Evolutionary conservation across 306 rosid species (phyloP), one percentile per base, ranked within the genome.

Genomic region (Dalbergia cultrata): DNA sequence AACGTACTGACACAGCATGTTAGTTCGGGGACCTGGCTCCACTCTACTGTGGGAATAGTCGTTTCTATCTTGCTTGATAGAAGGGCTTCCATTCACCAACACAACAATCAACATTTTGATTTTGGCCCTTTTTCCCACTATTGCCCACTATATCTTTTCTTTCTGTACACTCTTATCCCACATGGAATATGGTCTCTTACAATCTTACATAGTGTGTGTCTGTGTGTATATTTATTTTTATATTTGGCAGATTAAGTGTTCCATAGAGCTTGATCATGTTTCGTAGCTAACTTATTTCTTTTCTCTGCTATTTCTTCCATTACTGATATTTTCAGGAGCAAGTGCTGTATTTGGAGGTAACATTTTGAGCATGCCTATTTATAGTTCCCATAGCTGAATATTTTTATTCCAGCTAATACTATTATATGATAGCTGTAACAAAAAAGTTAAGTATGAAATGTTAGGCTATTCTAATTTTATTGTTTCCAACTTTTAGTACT

Each of bases 341-440:
- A 83, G 97, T 86, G 96, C 97, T 73, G 93, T 94, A 80, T 93
- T 93, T 83, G 99, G 97, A 86, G 98, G 98, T 95, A 87, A 63
- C 73, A 26, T 70, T 35, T 3, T 33, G 0, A 49, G 16, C 57
- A 73, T 62, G 75, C 33, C 34, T 75, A 33, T 61, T 33, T 12
- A 26, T 13, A 13, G 39, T 21, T 26, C 5, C 22, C 31, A 12
- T 22, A 2, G 56, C 44, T 57, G 60, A 64, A 69, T 54, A 17
- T 77, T 33, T 33, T 76, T 47, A 43, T 9, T 47, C 14, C 53
- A 44, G 44, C 59, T 61, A 70, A 68, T 74, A 19, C 39, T 41
- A 41, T 74, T 78, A 50, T n/a, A 6, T 11, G 56, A 8, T 57
- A 41, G 7, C 72, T 75, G 53, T 34, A 45, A 70, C 66, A 7